Percentiles rank a stretch among this genome's conserved stretches.
Evolutionary conservation across 2,329 filamentous ascomycete species (phyloP).

Genomic region (Waltergamsia citrina): DNA sequence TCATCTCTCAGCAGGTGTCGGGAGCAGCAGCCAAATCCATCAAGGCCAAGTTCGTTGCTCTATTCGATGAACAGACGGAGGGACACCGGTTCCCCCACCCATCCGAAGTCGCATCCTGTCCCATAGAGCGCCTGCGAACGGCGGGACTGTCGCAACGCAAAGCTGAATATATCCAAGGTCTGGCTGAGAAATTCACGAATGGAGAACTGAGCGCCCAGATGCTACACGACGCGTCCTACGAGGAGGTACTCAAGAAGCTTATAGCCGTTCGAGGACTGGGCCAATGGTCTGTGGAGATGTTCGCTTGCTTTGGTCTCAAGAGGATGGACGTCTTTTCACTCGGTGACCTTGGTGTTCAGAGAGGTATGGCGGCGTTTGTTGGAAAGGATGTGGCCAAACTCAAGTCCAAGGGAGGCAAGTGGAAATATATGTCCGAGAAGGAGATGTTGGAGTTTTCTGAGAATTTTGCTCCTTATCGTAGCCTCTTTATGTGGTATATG

Average conservation of each 20-base stretch:
- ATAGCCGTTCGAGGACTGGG: conserved; percentile 83
- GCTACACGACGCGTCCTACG: conserved; percentile 71
- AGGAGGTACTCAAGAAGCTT: conserved; percentile 73
- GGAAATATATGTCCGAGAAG: conserved; percentile 94
- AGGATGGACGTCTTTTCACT: conserved; percentile 88
- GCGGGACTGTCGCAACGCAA: conserved; percentile 91
- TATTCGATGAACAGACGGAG: conserved; percentile 47
- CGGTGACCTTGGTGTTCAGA: conserved; percentile 87
- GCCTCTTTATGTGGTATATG: conserved; percentile 98
- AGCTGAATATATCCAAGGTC: conserved; percentile 84
- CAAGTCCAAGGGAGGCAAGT: conserved; percentile 75
- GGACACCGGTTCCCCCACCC: conserved; percentile 61
- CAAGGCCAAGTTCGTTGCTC: conserved; percentile 69
- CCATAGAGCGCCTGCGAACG: conserved; percentile 62
- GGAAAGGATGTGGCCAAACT: conserved; percentile 78
- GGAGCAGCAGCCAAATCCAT: conserved; percentile 86
- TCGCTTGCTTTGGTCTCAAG: conserved; percentile 92
- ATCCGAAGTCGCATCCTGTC: conserved; percentile 53
- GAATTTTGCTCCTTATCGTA: conserved; percentile 78
- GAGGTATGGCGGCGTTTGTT: conserved; percentile 82
- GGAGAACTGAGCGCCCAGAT: conserved; percentile 70
- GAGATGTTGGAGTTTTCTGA: conserved; percentile 83
- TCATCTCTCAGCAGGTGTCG: conserved; percentile 94
- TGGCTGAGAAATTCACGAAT: conserved; percentile 69
- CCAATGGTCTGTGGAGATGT: conserved; percentile 94